These are phyloP conservation scores for Fusarium mangiferae DNA, from an alignment of 2,329 filamentous ascomycete genomes.

Conservation along the genomic window DNA sequence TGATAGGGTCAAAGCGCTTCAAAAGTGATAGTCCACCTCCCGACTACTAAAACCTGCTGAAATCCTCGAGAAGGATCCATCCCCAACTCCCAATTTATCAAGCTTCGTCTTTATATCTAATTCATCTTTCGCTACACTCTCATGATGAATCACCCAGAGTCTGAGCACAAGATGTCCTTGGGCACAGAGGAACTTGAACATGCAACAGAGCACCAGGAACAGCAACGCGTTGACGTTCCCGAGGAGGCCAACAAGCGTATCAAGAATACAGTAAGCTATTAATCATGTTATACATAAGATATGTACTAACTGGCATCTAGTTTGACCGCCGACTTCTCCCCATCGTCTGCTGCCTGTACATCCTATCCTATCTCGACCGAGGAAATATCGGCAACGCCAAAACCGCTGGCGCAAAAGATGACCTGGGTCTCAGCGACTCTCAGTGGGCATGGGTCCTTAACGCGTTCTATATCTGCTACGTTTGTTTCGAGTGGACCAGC, in stretches of 20 bases:
- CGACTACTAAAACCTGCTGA: not conserved
- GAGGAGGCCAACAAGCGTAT: not conserved
- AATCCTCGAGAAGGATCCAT: not conserved
- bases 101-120: not conserved
- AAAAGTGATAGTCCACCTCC: not conserved
- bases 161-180: not conserved
- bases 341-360: slow-evolving; percentile 25
- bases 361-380: slow-evolving; percentile 30
- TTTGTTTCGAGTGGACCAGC: slow-evolving; percentile 25
- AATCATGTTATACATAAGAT: fast-evolving
- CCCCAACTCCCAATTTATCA: not conserved
- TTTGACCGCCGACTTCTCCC: slow-evolving; percentile 27
- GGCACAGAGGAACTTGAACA: not conserved
- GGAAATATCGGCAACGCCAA: slow-evolving; percentile 35
- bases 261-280: not conserved
- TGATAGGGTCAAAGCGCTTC: not conserved
- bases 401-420: slow-evolving; percentile 15
- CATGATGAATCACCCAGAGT: not conserved
- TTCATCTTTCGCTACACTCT: fast-evolving
- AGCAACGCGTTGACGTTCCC: not conserved
- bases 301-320: not conserved
- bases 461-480: slow-evolving; percentile 33
- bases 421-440: not conserved
- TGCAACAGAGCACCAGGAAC: not conserved
- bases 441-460: slow-evolving; percentile 34